Evolutionary conservation across 495 filamentous ascomycete species (phyloP).

Genomic region (Aspergillus avenaceus): DNA sequence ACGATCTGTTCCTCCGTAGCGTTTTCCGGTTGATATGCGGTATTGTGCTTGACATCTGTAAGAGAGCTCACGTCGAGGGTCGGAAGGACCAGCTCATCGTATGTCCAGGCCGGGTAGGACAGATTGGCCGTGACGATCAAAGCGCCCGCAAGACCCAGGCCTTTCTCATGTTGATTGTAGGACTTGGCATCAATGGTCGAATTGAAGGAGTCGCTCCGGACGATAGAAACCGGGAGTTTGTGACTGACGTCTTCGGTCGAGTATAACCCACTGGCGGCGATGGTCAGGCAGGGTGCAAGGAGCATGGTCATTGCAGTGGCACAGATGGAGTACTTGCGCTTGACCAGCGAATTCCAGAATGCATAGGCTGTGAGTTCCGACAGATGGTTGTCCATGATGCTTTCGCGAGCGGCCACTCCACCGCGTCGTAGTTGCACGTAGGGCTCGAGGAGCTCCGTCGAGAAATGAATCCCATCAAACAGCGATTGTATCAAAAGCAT

Average conservation of each 20-base stretch:
- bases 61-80: not conserved
- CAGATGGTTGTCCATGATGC: slow-evolving; percentile 13
- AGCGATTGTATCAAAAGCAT: slow-evolving; percentile 13
- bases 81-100: slow-evolving; percentile 12
- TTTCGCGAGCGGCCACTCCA: not conserved
- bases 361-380: slow-evolving; percentile 6
- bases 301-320: slow-evolving; percentile 9
- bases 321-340: slow-evolving; percentile 6
- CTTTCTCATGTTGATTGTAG: not conserved
- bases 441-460: slow-evolving; percentile 2
- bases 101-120: slow-evolving; percentile 17
- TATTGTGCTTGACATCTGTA: not conserved
- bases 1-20: not conserved
- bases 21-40: not conserved
- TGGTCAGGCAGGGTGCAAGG: slow-evolving; percentile 3
- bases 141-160: not conserved
- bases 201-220: slow-evolving; percentile 4
- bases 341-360: slow-evolving; percentile 3
- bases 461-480: slow-evolving; percentile 9
- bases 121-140: slow-evolving; percentile 8
- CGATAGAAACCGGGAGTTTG: not conserved
- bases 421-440: slow-evolving; percentile 1
- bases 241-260: not conserved
- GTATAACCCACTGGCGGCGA: slow-evolving; percentile 14
- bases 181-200: not conserved